Conservation (phyloP, 352 stramenopile genomes). For the Phytophthora tubulina region DNA sequence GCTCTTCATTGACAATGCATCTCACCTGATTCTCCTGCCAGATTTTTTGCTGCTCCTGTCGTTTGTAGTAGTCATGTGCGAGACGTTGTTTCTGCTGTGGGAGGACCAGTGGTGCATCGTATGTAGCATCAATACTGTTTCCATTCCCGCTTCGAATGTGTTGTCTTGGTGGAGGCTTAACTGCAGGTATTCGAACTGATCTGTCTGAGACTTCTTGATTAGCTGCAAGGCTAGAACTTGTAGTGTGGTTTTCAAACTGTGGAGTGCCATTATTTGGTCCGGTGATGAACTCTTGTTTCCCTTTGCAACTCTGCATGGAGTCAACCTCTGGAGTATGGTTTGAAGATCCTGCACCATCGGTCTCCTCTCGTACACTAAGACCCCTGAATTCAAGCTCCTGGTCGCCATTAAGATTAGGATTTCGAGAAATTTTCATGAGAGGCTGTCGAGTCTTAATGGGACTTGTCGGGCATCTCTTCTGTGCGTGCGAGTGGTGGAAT, state of each 20-base stretch:
- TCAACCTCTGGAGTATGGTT: slow-evolving; percentile 7
- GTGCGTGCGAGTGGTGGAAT: slow-evolving; percentile 47
- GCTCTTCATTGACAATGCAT: background rate
- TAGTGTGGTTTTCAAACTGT: background rate
- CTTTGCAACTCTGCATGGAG: background rate
- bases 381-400: slow-evolving; percentile 15
- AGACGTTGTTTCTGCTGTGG: slow-evolving; percentile 30
- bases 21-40: slow-evolving; percentile 77
- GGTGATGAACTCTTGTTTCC: slow-evolving; percentile 7
- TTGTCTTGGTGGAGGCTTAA: slow-evolving; percentile 25
- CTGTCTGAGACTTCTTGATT: slow-evolving; percentile 34
- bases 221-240: background rate
- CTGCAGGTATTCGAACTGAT: slow-evolving; percentile 16
- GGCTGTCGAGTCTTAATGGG: slow-evolving; percentile 51
- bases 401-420: slow-evolving; percentile 18
- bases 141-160: background rate
- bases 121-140: slow-evolving; percentile 19
- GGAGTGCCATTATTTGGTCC: slow-evolving; percentile 4
- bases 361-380: slow-evolving; percentile 31
- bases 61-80: slow-evolving; percentile 65
- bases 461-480: slow-evolving; percentile 61
- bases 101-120: slow-evolving; percentile 28
- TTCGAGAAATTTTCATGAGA: slow-evolving; percentile 8
- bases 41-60: slow-evolving; percentile 76
- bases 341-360: slow-evolving; percentile 1